Percentiles rank a stretch among this genome's conserved stretches.
Conservation (phyloP, 495 filamentous ascomycete genomes). For the Aspergillus avenaceus region DNA sequence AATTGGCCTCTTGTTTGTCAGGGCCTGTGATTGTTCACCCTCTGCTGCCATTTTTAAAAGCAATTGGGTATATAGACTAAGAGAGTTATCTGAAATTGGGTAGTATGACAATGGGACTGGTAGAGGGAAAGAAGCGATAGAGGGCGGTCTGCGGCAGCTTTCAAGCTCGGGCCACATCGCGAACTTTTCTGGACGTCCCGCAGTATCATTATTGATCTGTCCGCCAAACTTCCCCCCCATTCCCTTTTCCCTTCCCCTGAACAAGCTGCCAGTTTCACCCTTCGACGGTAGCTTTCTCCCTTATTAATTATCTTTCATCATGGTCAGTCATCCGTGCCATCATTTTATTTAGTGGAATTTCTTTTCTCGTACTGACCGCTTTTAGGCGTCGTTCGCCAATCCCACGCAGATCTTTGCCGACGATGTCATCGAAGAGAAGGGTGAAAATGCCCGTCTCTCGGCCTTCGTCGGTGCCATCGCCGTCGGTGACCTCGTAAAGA, state of each 20-base stretch:
- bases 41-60: conserved; percentile 28
- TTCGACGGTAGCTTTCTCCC: conserved; percentile 13
- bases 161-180: conserved; percentile 39
- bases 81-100: not conserved
- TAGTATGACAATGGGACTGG: not conserved
- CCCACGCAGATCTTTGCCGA: conserved; percentile 98
- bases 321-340: conserved; percentile 28
- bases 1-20: conserved; percentile 31
- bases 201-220: conserved; percentile 19
- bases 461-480: conserved; percentile 97
- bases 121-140: conserved; percentile 1
- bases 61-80: not conserved
- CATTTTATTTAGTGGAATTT: not conserved
- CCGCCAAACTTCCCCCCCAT: conserved; percentile 15
- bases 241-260: conserved; percentile 20
- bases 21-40: conserved; percentile 16
- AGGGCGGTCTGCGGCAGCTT: conserved; percentile 28
- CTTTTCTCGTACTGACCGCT: conserved; percentile 10
- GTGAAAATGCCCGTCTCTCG: conserved; percentile 96
- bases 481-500: conserved; percentile 95
- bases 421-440: conserved; percentile 96
- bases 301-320: conserved; percentile 18
- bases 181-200: conserved; percentile 36
- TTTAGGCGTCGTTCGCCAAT: conserved; percentile 58
- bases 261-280: conserved; percentile 16